phyloP scores from a whole-genome alignment of 2,329 filamentous ascomycete species.

The Corniculantispora saksenae region DNA sequence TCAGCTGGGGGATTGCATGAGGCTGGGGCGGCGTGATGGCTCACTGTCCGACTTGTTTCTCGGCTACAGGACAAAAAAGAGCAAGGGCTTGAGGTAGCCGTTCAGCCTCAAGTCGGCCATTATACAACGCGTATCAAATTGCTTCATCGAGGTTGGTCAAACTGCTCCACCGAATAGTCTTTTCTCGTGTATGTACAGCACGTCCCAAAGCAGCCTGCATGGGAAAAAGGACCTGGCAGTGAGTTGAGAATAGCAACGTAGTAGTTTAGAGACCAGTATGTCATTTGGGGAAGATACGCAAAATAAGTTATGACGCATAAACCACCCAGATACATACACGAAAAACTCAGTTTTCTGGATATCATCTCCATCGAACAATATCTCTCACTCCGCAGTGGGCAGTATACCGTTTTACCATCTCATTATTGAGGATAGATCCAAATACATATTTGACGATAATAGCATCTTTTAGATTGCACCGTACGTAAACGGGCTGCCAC shows the following conservation, averaged over 20 bases:
- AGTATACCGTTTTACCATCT: background rate
- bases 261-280: background rate
- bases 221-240: background rate
- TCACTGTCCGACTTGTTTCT: too few species aligned
- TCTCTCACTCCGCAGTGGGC: background rate
- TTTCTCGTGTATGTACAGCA: constrained; percentile 12
- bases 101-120: constrained; percentile 6
- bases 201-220: background rate
- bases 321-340: background rate
- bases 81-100: background rate
- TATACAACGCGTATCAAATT: background rate
- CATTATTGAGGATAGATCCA: background rate
- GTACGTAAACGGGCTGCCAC: background rate
- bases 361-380: background rate
- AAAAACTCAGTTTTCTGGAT: background rate
- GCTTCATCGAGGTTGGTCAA: background rate
- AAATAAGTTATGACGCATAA: background rate
- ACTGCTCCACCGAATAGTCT: constrained; percentile 1
- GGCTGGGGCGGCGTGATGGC: background rate
- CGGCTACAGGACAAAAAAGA: background rate
- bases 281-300: background rate
- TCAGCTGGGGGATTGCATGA: constrained; percentile 6
- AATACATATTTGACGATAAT: background rate
- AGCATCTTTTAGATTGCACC: background rate
- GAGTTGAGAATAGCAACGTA: background rate